Evolutionary conservation across 805 yeast genomes (phyloP).

Genomic region (Soucietia sequanensis): DNA sequence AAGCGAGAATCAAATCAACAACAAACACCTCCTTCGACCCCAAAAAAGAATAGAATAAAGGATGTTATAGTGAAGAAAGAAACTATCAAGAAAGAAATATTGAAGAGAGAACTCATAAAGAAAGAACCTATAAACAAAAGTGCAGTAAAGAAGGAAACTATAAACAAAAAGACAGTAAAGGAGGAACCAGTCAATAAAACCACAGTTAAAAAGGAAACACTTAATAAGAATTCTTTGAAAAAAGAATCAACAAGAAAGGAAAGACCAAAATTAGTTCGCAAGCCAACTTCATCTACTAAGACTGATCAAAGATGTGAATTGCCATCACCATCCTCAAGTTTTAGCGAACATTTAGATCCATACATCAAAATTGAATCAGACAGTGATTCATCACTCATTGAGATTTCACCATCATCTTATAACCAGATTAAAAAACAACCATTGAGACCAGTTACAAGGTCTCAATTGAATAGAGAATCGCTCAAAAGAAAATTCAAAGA

Average conservation of each 20-base stretch:
- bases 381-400: background rate
- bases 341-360: constrained; percentile 14
- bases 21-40: background rate
- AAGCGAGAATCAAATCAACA: constrained; percentile 2
- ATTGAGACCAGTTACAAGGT: constrained; percentile 6
- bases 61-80: constrained; percentile 3
- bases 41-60: too few species aligned
- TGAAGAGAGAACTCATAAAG: constrained; percentile 7
- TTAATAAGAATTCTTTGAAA: constrained; percentile 6
- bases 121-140: constrained; percentile 6
- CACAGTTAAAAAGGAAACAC: constrained; percentile 18
- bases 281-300: too few species aligned
- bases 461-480: constrained; percentile 8
- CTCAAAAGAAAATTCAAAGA: too few species aligned
- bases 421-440: constrained; percentile 4
- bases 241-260: constrained; percentile 10
- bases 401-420: too few species aligned
- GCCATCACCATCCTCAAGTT: constrained; percentile 38
- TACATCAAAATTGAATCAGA: constrained; percentile 3
- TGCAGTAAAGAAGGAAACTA: constrained; percentile 9
- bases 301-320: constrained; percentile 20
- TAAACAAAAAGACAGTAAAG: constrained; percentile 6
- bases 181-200: constrained; percentile 10
- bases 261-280: too few species aligned
- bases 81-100: constrained; percentile 1